phyloP scores from a whole-genome alignment of 1,284 basidiomycete genomes.

The Omphalotus olearius region DNA sequence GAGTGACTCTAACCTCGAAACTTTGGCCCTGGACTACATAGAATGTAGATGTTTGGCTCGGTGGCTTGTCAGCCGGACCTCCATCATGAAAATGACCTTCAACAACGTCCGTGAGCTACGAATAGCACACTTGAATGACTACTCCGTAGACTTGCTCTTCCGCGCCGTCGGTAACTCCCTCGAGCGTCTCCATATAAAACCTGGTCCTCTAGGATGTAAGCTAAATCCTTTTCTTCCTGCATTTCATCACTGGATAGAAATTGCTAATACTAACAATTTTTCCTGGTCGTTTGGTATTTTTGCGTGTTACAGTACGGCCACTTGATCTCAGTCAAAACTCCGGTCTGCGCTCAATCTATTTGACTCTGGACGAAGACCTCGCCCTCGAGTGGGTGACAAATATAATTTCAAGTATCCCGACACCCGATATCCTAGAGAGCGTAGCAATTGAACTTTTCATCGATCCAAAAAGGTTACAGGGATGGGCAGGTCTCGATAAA shows the following conservation, averaged over 20 bases:
- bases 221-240: constrained; percentile 6
- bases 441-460: constrained; percentile 36
- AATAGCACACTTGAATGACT: constrained; percentile 33
- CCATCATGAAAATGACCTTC: constrained; percentile 26
- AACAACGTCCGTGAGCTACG: constrained; percentile 33
- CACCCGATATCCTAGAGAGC: constrained; percentile 22
- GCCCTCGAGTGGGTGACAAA: constrained; percentile 33
- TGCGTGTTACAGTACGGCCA: constrained; percentile 25
- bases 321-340: constrained; percentile 31
- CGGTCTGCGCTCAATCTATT: constrained; percentile 30
- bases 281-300: background rate
- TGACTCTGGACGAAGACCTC: constrained; percentile 35
- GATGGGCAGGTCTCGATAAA: constrained; percentile 10
- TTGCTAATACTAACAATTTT: background rate
- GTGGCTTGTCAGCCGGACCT: constrained; percentile 29
- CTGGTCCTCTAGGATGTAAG: constrained; percentile 35
- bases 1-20: constrained; percentile 23
- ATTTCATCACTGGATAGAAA: background rate
- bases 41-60: constrained; percentile 29
- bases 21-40: constrained; percentile 36
- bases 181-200: constrained; percentile 38
- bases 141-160: constrained; percentile 30
- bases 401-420: constrained; percentile 26
- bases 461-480: constrained; percentile 30
- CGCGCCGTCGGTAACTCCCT: constrained; percentile 28